These are phyloP conservation scores for Biscogniauxia sp. DNA, from an alignment of 2,329 filamentous ascomycete species.

Conservation along the genomic window DNA sequence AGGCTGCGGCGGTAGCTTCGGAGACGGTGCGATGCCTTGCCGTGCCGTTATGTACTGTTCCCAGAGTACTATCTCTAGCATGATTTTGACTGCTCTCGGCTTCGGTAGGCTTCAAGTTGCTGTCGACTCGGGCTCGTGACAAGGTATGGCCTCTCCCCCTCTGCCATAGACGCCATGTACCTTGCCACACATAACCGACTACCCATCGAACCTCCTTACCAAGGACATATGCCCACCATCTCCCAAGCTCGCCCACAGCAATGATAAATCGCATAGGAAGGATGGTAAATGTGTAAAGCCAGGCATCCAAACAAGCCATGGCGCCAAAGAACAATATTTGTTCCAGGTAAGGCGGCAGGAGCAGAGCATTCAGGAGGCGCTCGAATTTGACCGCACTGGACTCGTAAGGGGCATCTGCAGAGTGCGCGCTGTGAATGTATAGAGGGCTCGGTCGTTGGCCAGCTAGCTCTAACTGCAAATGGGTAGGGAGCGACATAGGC, in stretches of 20 bases:
- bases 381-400: constrained; percentile 91
- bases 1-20: constrained; percentile 8
- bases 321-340: constrained; percentile 83
- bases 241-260: constrained; percentile 70
- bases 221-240: constrained; percentile 75
- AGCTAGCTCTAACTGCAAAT: constrained; percentile 63
- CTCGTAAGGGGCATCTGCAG: constrained; percentile 72
- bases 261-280: constrained; percentile 84
- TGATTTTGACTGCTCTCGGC: constrained; percentile 40
- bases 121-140: constrained; percentile 26
- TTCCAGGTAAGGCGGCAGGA: constrained; percentile 79
- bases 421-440: constrained; percentile 61
- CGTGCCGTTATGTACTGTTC: constrained; percentile 15
- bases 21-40: constrained; percentile 21
- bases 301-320: constrained; percentile 88
- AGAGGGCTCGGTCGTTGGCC: constrained; percentile 60
- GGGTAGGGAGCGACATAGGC: constrained; percentile 64
- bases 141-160: constrained; percentile 46
- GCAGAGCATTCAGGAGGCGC: constrained; percentile 81
- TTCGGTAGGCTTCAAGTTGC: constrained; percentile 32
- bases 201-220: constrained; percentile 71
- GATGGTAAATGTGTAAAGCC: constrained; percentile 96
- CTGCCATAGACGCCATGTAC: constrained; percentile 75
- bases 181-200: constrained; percentile 73
- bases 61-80: constrained; percentile 18